Evolutionary conservation across 495 filamentous ascomycete species (phyloP).

Genomic region (Talaromyces nanjingensis): DNA sequence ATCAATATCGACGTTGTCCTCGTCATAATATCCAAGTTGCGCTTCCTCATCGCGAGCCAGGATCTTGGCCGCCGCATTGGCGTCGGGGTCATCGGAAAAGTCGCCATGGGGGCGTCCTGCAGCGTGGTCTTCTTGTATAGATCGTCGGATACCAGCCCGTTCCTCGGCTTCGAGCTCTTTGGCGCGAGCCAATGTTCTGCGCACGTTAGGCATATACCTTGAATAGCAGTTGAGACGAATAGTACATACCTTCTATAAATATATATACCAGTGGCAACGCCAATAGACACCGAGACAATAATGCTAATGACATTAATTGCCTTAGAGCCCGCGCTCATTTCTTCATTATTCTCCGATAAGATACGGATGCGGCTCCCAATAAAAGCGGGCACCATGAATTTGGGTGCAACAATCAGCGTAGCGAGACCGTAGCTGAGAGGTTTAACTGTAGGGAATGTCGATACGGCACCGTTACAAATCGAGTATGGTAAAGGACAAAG

Average conservation of each 20-base stretch:
- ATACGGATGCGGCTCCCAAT: conserved; percentile 66
- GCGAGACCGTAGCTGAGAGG: conserved; percentile 70
- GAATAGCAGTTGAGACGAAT: background rate
- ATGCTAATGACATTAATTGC: conserved; percentile 79
- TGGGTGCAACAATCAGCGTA: conserved; percentile 71
- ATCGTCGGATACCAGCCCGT: conserved; percentile 40
- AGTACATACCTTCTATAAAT: conserved; percentile 64
- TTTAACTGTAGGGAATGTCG: conserved; percentile 83
- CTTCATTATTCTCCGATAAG: conserved; percentile 60
- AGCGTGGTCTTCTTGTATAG: conserved; percentile 33
- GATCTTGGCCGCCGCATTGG: conserved; percentile 34
- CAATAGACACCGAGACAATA: conserved; percentile 58
- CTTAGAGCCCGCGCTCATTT: conserved; percentile 47
- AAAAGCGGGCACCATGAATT: conserved; percentile 87
- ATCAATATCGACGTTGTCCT: conserved; percentile 32
- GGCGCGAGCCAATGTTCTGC: conserved; percentile 72
- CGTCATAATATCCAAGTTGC: conserved; percentile 38
- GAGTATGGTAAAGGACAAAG: conserved; percentile 94
- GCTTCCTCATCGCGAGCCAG: conserved; percentile 43
- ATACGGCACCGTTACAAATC: conserved; percentile 86
- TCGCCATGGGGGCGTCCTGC: conserved; percentile 27
- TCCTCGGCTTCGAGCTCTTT: conserved; percentile 81
- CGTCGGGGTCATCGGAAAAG: conserved; percentile 41
- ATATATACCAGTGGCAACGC: conserved; percentile 68
- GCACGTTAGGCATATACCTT: background rate